Evolutionary conservation across 371 early-diverging fungal genomes (phyloP).

Genomic region (Mortierella polycephala): DNA sequence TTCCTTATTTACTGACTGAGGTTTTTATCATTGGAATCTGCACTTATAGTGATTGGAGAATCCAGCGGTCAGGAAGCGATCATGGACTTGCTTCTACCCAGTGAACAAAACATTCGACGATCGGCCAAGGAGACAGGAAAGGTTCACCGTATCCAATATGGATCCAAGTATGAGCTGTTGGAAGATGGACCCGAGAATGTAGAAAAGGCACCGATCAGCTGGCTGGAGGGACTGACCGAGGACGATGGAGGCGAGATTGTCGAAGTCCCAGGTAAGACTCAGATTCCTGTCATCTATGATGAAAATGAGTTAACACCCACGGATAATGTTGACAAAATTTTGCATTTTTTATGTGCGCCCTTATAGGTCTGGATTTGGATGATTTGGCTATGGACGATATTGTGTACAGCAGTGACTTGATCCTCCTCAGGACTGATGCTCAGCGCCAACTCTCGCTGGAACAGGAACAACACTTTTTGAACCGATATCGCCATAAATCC

Average conservation of each 20-base stretch:
- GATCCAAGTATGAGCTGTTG: conserved; percentile 22
- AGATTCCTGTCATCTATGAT: background rate
- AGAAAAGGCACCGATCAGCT: conserved; percentile 46
- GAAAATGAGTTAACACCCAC: background rate
- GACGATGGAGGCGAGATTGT: conserved; percentile 47
- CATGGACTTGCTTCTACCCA: conserved; percentile 45
- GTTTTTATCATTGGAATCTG: background rate
- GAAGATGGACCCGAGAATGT: conserved; percentile 40
- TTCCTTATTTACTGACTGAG: background rate
- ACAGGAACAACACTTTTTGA: conserved; percentile 46
- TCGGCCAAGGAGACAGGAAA: conserved; percentile 52
- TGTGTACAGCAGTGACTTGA: conserved; percentile 49
- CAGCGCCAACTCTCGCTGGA: conserved; percentile 51
- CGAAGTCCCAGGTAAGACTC: conserved; percentile 40
- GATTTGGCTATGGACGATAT: conserved; percentile 53
- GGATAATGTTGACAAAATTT: background rate
- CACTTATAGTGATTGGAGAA: conserved; percentile 39
- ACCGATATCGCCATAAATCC: conserved; percentile 50
- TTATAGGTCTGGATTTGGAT: conserved; percentile 46
- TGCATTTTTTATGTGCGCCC: background rate
- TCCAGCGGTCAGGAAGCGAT: conserved; percentile 51
- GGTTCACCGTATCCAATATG: conserved; percentile 50
- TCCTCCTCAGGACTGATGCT: conserved; percentile 42
- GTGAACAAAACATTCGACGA: conserved; percentile 31
- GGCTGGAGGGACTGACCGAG: conserved; percentile 38